Conservation (phyloP, 1,284 basidiomycete species). For the Amylostereum areolatum region DNA sequence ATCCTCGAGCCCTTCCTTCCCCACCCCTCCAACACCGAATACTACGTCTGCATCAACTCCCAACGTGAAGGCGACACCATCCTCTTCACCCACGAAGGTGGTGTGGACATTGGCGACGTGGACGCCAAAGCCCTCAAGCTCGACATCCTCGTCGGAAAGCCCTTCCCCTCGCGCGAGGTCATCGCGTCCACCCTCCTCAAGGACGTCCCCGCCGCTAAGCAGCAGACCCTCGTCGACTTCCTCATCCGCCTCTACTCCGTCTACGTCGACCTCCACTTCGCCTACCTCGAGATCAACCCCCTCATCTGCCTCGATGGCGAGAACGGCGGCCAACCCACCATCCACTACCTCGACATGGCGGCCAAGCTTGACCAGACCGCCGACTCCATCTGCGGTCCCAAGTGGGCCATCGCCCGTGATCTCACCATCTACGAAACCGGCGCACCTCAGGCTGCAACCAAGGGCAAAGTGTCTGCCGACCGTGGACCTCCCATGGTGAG, state of each 20-base stretch:
- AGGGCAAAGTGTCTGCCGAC: slow-evolving; percentile 70
- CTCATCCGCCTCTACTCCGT: slow-evolving; percentile 93
- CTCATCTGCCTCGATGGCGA: slow-evolving; percentile 90
- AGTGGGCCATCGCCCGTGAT: slow-evolving; percentile 98
- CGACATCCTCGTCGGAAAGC: slow-evolving; percentile 70
- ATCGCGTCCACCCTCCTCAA: slow-evolving; percentile 75
- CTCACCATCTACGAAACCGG: slow-evolving; percentile 63
- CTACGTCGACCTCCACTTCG: slow-evolving; percentile 96
- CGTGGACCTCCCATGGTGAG: slow-evolving; percentile 93
- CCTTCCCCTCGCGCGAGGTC: slow-evolving; percentile 76
- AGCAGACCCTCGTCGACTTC: slow-evolving; percentile 90
- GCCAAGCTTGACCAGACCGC: slow-evolving; percentile 99
- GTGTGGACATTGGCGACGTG: slow-evolving; percentile 98
- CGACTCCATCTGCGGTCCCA: slow-evolving; percentile 96
- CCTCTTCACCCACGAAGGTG: slow-evolving; percentile 98
- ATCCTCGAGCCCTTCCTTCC: slow-evolving; percentile 98
- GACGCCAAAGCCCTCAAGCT: slow-evolving; percentile 96
- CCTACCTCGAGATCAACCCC: slow-evolving; percentile 99
- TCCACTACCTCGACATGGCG: slow-evolving; percentile 99
- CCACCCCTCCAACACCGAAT: slow-evolving; percentile 91
- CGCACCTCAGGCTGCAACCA: slow-evolving; percentile 33
- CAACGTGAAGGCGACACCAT: slow-evolving; percentile 93
- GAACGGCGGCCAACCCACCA: slow-evolving; percentile 67
- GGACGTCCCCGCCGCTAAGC: slow-evolving; percentile 76
- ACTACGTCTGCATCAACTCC: slow-evolving; percentile 98